Evolutionary conservation across 2,329 filamentous ascomycete species (phyloP), one percentile per base, ranked within the genome.

Genomic region (Colletotrichum orchidophilum): DNA sequence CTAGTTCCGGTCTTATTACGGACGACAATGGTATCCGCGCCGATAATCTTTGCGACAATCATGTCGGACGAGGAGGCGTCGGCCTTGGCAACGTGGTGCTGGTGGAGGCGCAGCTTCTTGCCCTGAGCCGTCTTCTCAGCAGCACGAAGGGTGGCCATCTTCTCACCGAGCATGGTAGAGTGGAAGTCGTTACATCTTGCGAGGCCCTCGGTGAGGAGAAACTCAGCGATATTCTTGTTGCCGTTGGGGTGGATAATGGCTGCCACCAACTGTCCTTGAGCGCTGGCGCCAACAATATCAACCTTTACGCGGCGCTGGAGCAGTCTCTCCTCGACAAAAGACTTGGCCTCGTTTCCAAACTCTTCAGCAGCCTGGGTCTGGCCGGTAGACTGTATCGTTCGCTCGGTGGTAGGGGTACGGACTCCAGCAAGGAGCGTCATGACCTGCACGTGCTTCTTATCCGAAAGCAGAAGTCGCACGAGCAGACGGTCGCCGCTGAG

Each of bases 151-250:
- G 88, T 81, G 52, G 92, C 91, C 96, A 99, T 99, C 77, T 96
- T 94, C 60, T 90, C 85, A 54, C 96, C 96, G 12, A 99, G 89
- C 84, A 98, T 87, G 49, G 95, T 97, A 1, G 96, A 97, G 84
- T 99, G 96, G 83, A 96, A 95, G 82, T 99, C 96, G 74, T 95
- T 95, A 85, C 96, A 98, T 77, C 94, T 90, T 50, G 96, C 96
- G 66, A 98, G 87, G 76, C 96, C 96, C 63, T 95, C 94, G 77
- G 96, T 91, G 54, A 99, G 90, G 53, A 99, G 83, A 81, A 97
- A 97, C 75, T 94, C 94, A 73, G 95, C 94, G 80, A 99, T 97
- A 54, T 73, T 73, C 70, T 70, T 73, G 82, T 95, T 97, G 73
- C 96, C 96, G 72, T 92, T 90, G 31, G 95, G 95, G 83, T 99